Evolutionary conservation across 2,329 filamentous ascomycete species (phyloP).

Genomic region (Beauveria asiatica): DNA sequence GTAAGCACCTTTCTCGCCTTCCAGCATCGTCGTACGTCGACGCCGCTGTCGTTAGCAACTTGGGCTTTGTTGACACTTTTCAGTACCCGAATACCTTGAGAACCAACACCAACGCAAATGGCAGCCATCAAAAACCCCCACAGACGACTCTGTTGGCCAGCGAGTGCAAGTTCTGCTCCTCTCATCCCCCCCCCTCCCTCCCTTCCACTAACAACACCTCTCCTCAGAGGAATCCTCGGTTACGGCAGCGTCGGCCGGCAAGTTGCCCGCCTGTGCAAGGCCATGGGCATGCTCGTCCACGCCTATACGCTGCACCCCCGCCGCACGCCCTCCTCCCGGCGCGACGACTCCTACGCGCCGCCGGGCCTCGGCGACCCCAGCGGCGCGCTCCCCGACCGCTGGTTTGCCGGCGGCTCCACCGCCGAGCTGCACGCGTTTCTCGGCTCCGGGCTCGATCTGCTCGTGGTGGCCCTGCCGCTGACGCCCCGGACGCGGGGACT

Average conservation of each 20-base stretch:
- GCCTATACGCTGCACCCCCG: conserved; percentile 67
- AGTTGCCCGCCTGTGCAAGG: conserved; percentile 46
- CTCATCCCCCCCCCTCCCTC: too few relatives aligned
- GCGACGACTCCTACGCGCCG: conserved; percentile 58
- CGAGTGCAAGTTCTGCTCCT: conserved; percentile 34
- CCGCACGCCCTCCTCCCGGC: conserved; percentile 54
- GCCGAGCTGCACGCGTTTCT: conserved; percentile 43
- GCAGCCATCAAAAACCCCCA: conserved; percentile 25
- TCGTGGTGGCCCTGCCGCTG: conserved; percentile 44
- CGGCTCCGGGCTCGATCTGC: conserved; percentile 40
- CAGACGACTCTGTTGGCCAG: conserved; percentile 37
- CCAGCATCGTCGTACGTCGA: conserved; percentile 36
- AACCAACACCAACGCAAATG: conserved; percentile 36
- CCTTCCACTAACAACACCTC: not conserved
- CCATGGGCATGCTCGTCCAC: conserved; percentile 63
- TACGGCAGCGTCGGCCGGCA: conserved; percentile 49
- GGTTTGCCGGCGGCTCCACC: conserved; percentile 39
- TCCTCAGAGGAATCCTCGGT: conserved; percentile 39
- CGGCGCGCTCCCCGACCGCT: conserved; percentile 38
- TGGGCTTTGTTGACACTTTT: not conserved
- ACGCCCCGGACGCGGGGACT: conserved; percentile 39
- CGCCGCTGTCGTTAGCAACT: not conserved
- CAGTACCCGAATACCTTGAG: conserved; percentile 38
- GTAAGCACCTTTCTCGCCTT: conserved; percentile 42
- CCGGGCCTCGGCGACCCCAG: conserved; percentile 52